Conservation (phyloP, 73 alveolate species). For the Uronychia setigera region DNA sequence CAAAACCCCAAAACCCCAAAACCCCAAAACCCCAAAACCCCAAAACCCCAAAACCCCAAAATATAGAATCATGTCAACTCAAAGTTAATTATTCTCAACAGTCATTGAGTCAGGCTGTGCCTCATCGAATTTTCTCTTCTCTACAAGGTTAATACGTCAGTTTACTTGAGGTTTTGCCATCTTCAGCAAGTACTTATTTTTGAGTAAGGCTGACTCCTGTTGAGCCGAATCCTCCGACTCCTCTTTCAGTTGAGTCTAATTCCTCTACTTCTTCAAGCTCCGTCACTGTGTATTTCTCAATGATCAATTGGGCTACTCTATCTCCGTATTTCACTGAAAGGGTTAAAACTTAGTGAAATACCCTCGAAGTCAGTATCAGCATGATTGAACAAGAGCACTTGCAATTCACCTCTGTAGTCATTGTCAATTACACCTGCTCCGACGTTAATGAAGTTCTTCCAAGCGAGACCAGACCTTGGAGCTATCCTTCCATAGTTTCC, state of each 20-base stretch:
- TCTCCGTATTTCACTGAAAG: conserved; percentile 85
- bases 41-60: no score
- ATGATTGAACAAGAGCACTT: conserved; percentile 73
- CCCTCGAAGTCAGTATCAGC: conserved; percentile 73
- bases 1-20: no score
- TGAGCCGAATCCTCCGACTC: conserved; percentile 95
- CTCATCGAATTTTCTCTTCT: no score
- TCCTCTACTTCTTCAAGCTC: conserved; percentile 82
- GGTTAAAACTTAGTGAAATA: conserved; percentile 44
- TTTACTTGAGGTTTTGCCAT: no score
- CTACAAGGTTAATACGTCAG: no score
- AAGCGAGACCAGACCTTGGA: conserved; percentile 93
- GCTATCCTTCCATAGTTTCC: conserved; percentile 93
- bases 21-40: no score
- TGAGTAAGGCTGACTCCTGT: conserved; percentile 74
- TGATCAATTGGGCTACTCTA: conserved; percentile 91
- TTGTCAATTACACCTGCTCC: conserved; percentile 97
- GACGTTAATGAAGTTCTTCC: conserved; percentile 85
- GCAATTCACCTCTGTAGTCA: conserved; percentile 94
- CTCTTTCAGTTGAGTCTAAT: conserved; percentile 83
- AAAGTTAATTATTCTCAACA: no score
- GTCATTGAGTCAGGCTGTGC: no score
- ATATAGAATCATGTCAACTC: no score
- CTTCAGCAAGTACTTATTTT: no score
- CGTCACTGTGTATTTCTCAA: conserved; percentile 79